These are phyloP conservation scores for Macrophomina tecta DNA, from an alignment of 2,329 filamentous ascomycete genomes.

Conservation along the genomic window DNA sequence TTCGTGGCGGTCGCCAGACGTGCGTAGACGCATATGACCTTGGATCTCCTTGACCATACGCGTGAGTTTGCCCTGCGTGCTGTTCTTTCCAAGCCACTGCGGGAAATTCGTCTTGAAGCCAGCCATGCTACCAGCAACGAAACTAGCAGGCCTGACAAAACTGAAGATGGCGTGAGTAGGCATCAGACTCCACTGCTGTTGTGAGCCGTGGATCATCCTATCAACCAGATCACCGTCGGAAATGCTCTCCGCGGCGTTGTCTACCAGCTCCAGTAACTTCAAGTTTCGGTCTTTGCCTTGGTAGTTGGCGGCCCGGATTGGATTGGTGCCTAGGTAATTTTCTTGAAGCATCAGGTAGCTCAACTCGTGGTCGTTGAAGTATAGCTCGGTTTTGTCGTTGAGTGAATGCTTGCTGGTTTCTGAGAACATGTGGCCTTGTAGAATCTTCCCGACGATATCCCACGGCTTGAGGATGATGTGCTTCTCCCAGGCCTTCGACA, in stretches of 20 bases:
- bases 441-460: constrained; percentile 95
- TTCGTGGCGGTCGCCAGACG: constrained; percentile 90
- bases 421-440: constrained; percentile 85
- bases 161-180: constrained; percentile 95
- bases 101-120: constrained; percentile 76
- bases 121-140: constrained; percentile 76
- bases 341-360: constrained; percentile 98
- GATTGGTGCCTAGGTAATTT: constrained; percentile 89
- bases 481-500: constrained; percentile 99
- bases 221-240: constrained; percentile 96
- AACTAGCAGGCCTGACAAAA: constrained; percentile 89
- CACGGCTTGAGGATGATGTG: constrained; percentile 95
- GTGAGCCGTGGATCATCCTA: constrained; percentile 96
- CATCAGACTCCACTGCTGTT: constrained; percentile 99
- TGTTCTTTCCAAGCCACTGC: constrained; percentile 93
- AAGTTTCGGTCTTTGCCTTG: constrained; percentile 72
- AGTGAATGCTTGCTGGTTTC: constrained; percentile 82
- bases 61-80: constrained; percentile 73
- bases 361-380: constrained; percentile 99
- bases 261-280: constrained; percentile 84
- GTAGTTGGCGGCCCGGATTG: constrained; percentile 68
- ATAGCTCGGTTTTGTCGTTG: constrained; percentile 97
- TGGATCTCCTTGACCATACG: constrained; percentile 92
- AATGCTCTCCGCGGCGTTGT: constrained; percentile 91
- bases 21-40: constrained; percentile 91